These are phyloP conservation scores for Handroanthus guayacan DNA, from an alignment of 257 asterid species.

Conservation along the genomic window DNA sequence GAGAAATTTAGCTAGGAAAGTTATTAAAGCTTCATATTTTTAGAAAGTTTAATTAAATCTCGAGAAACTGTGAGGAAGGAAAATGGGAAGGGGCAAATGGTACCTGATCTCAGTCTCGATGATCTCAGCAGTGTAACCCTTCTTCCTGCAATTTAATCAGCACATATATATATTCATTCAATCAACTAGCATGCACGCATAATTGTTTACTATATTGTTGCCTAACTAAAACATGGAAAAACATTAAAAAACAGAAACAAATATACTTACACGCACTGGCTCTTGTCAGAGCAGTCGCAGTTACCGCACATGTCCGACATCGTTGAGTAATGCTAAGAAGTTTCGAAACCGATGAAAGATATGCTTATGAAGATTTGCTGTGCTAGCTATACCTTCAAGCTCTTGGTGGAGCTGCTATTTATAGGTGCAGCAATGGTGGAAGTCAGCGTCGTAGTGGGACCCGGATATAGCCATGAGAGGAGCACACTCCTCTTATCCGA, in stretches of 20 bases:
- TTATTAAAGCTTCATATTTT: no score
- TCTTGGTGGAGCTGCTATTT: conserved; percentile 40
- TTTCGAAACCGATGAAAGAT: neutral
- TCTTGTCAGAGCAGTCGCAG: conserved; percentile 55
- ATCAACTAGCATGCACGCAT: no score
- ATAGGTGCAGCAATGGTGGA: conserved; percentile 37
- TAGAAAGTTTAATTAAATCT: no score
- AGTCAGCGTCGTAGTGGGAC: conserved; percentile 16
- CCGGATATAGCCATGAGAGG: conserved; percentile 3
- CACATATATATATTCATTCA: neutral
- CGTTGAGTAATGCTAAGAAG: conserved; percentile 23
- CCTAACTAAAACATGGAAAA: neutral
- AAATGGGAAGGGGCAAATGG: neutral
- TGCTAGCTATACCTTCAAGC: conserved; percentile 22
- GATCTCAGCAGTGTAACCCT: conserved; percentile 48
- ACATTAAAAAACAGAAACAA: neutral
- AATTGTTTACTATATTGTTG: no score
- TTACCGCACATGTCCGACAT: conserved; percentile 63
- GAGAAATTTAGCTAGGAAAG: no score
- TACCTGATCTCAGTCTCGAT: conserved; percentile 58
- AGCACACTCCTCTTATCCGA: conserved; percentile 30
- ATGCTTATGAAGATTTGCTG: conserved; percentile 32
- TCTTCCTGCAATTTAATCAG: conserved; percentile 54
- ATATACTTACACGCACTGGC: conserved; percentile 58
- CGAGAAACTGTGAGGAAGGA: neutral